Evolutionary conservation across 495 filamentous ascomycete species (phyloP).

Genomic region (Penicillium coffeae): DNA sequence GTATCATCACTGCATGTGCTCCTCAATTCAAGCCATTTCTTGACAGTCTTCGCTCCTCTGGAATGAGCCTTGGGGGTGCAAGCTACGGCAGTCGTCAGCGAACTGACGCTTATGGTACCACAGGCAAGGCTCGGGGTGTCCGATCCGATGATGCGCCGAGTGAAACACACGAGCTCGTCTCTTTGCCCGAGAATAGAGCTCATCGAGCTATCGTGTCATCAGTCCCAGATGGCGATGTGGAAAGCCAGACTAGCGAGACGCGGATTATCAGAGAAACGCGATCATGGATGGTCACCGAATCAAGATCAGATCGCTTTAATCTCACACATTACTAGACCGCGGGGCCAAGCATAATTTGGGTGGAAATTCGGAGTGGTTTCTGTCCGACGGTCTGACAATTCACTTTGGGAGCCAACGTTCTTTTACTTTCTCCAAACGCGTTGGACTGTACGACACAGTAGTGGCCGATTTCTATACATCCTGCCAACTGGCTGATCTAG

Average conservation of each 20-base stretch:
- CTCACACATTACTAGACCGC: too few species aligned
- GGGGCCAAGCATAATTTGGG: too few species aligned
- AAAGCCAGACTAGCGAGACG: conserved; percentile 28
- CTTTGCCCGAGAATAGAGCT: conserved; percentile 6
- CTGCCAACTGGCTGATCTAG: too few species aligned
- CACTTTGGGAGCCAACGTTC: too few species aligned
- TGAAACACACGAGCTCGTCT: conserved; percentile 16
- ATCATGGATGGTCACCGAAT: conserved; percentile 21
- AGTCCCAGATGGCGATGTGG: conserved; percentile 21
- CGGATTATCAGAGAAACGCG: conserved; percentile 29
- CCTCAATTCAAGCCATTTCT: conserved; percentile 48
- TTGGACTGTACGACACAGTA: too few species aligned
- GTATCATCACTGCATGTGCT: conserved; percentile 40
- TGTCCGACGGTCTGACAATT: too few species aligned
- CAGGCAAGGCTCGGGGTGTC: conserved; percentile 5
- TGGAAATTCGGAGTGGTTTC: too few species aligned
- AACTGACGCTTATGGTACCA: conserved; percentile 9
- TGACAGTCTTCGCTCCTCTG: conserved; percentile 38
- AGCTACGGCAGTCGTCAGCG: conserved; percentile 15
- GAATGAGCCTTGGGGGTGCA: conserved; percentile 33
- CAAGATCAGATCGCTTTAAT: too few species aligned
- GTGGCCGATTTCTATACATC: too few species aligned
- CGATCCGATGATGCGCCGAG: conserved; percentile 8
- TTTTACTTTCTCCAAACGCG: too few species aligned
- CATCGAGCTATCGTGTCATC: conserved; percentile 12